phyloP scores from a whole-genome alignment of 2,329 filamentous ascomycete species.

The Stagonosporopsis vannaccii region DNA sequence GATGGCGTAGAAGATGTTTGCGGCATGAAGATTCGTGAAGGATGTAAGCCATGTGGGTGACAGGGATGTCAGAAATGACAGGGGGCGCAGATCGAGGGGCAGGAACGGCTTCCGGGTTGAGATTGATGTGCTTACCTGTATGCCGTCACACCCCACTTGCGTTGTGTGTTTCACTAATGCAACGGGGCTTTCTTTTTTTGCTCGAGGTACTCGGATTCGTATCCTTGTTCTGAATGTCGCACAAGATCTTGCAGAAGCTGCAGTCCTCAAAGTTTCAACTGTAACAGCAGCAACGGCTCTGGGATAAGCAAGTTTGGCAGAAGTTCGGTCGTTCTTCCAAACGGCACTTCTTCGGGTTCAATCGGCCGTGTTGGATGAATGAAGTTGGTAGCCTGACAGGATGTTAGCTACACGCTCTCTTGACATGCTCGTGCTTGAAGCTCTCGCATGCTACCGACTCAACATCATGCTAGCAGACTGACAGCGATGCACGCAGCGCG shows the following conservation, averaged over 20 bases:
- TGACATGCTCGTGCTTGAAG: conserved; percentile 14
- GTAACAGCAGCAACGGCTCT: conserved; percentile 1
- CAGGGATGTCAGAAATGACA: conserved; percentile 45
- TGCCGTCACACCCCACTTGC: conserved; percentile 30
- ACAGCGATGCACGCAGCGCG: neutral
- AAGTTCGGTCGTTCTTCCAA: conserved; percentile 11
- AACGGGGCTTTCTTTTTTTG: conserved; percentile 8
- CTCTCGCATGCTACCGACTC: conserved; percentile 1
- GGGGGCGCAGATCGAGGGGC: conserved; percentile 9
- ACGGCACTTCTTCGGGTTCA: conserved; percentile 27
- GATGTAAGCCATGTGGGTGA: conserved; percentile 41
- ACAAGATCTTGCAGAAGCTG: conserved; percentile 17
- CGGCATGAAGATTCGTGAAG: neutral
- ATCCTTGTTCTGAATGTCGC: conserved; percentile 13
- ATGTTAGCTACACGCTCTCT: conserved; percentile 45
- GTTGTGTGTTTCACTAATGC: conserved; percentile 17
- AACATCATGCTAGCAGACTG: conserved; percentile 17
- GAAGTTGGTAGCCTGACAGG: conserved; percentile 30
- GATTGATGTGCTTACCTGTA: conserved; percentile 45
- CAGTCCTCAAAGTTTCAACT: conserved; percentile 2
- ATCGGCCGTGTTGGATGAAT: neutral
- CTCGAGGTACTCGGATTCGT: conserved; percentile 1
- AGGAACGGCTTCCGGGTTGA: conserved; percentile 38
- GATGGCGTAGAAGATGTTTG: neutral
- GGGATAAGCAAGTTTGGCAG: conserved; percentile 5